Conservation (phyloP, 2,329 filamentous ascomycete species). For the Cladosporium sp. region DNA sequence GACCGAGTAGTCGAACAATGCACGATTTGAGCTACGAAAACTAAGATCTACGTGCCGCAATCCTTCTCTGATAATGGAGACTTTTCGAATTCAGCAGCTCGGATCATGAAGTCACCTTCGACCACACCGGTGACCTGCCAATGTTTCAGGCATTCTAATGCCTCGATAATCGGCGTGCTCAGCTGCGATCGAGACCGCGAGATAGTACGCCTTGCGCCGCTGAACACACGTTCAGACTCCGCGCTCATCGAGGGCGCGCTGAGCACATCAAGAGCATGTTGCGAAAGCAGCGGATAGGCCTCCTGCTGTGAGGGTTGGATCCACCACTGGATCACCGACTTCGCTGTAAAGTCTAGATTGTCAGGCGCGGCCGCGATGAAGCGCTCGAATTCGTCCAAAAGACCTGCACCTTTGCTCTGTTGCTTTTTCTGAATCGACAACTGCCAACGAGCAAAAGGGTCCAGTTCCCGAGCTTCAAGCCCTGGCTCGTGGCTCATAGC, state of each 20-base stretch:
- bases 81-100: background rate
- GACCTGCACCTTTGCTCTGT: background rate
- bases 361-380: background rate
- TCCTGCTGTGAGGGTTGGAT: background rate
- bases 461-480: background rate
- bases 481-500: background rate
- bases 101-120: background rate
- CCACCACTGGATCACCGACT: background rate
- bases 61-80: background rate
- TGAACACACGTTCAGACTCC: background rate
- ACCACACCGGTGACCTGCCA: background rate
- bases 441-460: background rate
- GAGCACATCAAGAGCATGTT: background rate
- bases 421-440: background rate
- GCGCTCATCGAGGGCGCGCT: background rate
- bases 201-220: background rate
- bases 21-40: background rate
- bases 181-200: background rate
- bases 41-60: background rate
- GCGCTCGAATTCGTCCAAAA: background rate
- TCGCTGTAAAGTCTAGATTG: background rate
- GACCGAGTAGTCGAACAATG: rapidly evolving
- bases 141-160: background rate
- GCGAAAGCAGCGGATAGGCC: background rate
- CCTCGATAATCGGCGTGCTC: background rate